phyloP scores from a whole-genome alignment of 2,329 filamentous ascomycete genomes.

The Phialophora tarda region DNA sequence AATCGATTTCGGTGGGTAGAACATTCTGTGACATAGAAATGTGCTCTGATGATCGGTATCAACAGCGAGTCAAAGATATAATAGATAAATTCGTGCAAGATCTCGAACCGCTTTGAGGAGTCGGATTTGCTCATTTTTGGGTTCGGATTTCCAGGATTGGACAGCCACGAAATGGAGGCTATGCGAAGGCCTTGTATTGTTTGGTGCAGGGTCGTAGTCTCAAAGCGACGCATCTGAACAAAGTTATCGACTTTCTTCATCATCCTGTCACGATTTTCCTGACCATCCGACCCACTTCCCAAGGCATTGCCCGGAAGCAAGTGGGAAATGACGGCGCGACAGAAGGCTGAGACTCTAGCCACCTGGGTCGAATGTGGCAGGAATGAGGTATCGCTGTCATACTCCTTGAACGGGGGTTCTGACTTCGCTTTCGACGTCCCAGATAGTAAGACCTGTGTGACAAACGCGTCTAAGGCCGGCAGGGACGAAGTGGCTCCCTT shows the following conservation, averaged over 20 bases:
- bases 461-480: conserved; percentile 13
- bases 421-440: neutral
- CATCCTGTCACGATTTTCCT: conserved; percentile 66
- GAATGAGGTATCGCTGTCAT: conserved; percentile 28
- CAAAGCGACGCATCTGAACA: conserved; percentile 76
- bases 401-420: neutral
- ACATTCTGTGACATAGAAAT: conserved; percentile 95
- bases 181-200: conserved; percentile 78
- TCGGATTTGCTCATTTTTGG: conserved; percentile 73
- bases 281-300: conserved; percentile 62
- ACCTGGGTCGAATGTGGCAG: conserved; percentile 62
- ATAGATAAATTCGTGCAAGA: conserved; percentile 86
- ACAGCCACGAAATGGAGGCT: conserved; percentile 73
- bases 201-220: conserved; percentile 79
- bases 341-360: conserved; percentile 81
- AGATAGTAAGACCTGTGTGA: conserved; percentile 22
- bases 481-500: neutral
- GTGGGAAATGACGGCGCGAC: conserved; percentile 73
- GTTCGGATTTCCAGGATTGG: conserved; percentile 52
- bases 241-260: conserved; percentile 77
- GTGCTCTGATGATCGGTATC: conserved; percentile 81
- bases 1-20: conserved; percentile 77
- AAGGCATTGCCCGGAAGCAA: conserved; percentile 78
- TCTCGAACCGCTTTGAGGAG: conserved; percentile 73
- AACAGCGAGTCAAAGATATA: conserved; percentile 91